Conservation (phyloP, 306 rosid species). For the Trifolium dubium region DNA sequence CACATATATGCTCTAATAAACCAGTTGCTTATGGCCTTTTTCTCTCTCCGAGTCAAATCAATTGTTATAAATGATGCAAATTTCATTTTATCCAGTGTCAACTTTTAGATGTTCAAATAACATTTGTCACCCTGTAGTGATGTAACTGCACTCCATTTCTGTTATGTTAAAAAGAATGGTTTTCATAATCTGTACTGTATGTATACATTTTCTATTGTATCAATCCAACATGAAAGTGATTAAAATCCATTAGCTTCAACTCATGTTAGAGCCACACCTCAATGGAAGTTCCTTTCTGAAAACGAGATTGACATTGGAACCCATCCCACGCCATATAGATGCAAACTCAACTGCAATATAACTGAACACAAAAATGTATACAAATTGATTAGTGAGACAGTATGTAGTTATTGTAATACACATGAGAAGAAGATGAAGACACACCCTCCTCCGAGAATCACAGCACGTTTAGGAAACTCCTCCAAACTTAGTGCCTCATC, state of each 20-base stretch:
- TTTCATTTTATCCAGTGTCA: too few relatives aligned
- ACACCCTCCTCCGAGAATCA: conserved; percentile 96
- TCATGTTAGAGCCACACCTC: conserved; percentile 57
- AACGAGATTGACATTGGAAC: conserved; percentile 71
- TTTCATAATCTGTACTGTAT: neutral
- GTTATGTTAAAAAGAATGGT: neutral
- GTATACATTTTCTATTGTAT: neutral
- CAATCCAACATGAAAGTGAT: neutral
- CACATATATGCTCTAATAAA: neutral
- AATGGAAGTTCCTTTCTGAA: conserved; percentile 94
- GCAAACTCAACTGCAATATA: conserved; percentile 96
- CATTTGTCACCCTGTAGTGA: neutral
- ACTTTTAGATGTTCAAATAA: too few relatives aligned
- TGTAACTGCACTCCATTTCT: conserved; percentile 2
- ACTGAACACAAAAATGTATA: conserved; percentile 51
- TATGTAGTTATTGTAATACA: conserved; percentile 29
- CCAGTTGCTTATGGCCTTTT: neutral
- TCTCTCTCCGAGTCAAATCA: too few relatives aligned
- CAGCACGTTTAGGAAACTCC: conserved; percentile 79
- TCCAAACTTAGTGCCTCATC: conserved; percentile 98
- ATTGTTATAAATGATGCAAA: too few relatives aligned
- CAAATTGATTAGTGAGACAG: conserved; percentile 22
- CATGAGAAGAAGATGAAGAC: conserved; percentile 43
- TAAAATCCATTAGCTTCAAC: conserved; percentile 2
- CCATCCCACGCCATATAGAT: conserved; percentile 98